Conservation (phyloP, 208 protist species). For the Naegleria lovaniensis region DNA sequence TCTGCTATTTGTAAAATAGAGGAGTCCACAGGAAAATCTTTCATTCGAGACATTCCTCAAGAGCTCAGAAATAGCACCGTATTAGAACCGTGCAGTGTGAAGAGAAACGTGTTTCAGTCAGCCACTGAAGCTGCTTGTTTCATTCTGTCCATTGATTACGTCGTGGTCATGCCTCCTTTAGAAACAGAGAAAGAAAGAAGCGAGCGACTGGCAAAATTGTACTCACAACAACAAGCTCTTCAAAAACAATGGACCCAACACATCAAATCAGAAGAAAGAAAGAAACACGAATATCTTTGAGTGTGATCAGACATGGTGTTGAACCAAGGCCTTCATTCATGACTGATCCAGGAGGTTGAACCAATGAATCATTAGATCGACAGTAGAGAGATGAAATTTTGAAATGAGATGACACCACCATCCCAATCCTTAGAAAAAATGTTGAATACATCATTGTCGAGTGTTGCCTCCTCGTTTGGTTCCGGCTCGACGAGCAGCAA, state of each 20-base stretch:
- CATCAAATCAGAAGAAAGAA: not conserved
- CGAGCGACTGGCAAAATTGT: not conserved
- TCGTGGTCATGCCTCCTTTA: slow-evolving; percentile 80
- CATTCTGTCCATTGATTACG: slow-evolving; percentile 99
- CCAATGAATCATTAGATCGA: no score
- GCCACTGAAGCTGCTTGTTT: slow-evolving; percentile 98
- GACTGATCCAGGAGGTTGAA: no score
- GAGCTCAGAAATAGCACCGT: not conserved
- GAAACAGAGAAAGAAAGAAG: not conserved
- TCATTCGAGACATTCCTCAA: no score
- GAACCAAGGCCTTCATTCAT: no score
- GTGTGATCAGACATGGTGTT: no score
- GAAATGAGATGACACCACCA: no score
- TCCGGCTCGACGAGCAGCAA: no score
- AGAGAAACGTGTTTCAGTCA: slow-evolving; percentile 94
- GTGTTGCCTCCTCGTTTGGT: no score
- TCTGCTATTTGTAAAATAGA: not conserved
- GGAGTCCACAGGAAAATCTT: not conserved
- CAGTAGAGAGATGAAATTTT: no score
- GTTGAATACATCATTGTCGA: no score
- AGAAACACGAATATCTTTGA: not conserved
- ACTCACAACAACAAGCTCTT: not conserved
- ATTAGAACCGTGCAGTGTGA: slow-evolving; percentile 95
- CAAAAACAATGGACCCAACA: not conserved
- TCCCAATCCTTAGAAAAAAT: no score